These are phyloP conservation scores for Fagus sylvatica DNA, from an alignment of 306 rosid genomes.

Conservation along the genomic window DNA sequence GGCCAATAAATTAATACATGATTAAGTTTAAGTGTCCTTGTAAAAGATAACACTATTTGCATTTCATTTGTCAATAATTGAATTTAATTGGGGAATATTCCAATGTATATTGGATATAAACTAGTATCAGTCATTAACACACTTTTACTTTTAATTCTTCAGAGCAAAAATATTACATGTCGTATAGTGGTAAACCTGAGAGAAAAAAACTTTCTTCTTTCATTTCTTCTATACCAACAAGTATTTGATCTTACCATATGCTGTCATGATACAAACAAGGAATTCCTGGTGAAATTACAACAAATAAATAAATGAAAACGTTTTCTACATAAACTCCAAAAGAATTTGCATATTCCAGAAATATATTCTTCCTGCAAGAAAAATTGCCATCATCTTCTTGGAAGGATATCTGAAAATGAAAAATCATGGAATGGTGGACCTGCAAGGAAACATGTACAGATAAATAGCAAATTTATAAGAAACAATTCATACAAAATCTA, in stretches of 20 bases:
- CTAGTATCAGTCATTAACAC: too few species aligned
- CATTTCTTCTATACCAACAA: background rate
- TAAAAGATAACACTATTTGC: too few species aligned
- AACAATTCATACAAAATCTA: background rate
- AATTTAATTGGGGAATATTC: too few species aligned
- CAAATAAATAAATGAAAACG: background rate
- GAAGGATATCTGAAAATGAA: slow-evolving; percentile 75
- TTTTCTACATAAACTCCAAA: background rate
- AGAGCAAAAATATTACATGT: background rate
- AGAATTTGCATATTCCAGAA: background rate
- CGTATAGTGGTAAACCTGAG: background rate
- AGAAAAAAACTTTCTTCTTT: background rate
- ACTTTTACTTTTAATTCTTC: too few species aligned
- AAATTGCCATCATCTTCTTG: slow-evolving; percentile 43
- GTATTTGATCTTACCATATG: background rate
- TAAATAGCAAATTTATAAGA: slow-evolving; percentile 5
- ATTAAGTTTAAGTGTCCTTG: too few species aligned
- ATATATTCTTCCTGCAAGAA: background rate
- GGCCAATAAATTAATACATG: too few species aligned
- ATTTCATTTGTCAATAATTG: too few species aligned
- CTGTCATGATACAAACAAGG: background rate
- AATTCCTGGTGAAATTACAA: background rate
- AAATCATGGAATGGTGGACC: slow-evolving; percentile 93
- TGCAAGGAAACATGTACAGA: slow-evolving; percentile 34
- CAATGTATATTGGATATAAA: too few species aligned